A percentile compares a stretch with the other conserved stretches of the same genome.
These are phyloP conservation scores for Emericellopsis atlantica DNA, from an alignment of 2,329 filamentous ascomycete genomes.

Conservation along the genomic window DNA sequence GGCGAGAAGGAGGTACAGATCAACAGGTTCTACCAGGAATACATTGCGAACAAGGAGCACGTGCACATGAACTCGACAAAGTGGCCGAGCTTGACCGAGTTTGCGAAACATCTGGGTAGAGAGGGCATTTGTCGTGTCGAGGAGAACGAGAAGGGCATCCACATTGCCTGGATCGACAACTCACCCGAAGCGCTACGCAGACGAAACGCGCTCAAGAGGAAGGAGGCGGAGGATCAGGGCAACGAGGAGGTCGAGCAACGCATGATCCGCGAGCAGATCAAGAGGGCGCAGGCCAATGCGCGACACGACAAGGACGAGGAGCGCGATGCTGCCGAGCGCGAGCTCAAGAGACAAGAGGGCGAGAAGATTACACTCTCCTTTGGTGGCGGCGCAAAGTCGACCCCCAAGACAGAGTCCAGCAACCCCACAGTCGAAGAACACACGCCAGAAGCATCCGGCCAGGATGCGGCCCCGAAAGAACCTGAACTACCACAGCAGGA, in stretches of 20 bases:
- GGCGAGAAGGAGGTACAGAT: conserved; percentile 82
- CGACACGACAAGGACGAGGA: conserved; percentile 27
- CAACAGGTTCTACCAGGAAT: conserved; percentile 92
- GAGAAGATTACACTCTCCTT: conserved; percentile 66
- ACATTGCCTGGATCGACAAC: conserved; percentile 85
- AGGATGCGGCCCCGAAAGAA: neutral
- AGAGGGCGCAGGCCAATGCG: conserved; percentile 48
- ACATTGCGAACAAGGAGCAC: conserved; percentile 79
- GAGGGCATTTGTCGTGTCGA: conserved; percentile 86
- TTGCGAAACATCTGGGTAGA: conserved; percentile 72
- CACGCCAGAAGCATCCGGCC: conserved; percentile 3
- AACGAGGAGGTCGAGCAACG: conserved; percentile 83
- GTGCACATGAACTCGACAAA: conserved; percentile 89
- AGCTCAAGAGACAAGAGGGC: conserved; percentile 51
- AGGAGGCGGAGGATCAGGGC: conserved; percentile 77
- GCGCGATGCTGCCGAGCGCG: conserved; percentile 20
- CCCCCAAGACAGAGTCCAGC: conserved; percentile 4
- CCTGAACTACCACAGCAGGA: neutral
- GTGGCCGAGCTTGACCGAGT: conserved; percentile 81
- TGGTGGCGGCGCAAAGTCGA: conserved; percentile 27
- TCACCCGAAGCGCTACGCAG: conserved; percentile 72
- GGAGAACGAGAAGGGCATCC: conserved; percentile 74
- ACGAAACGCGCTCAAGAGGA: conserved; percentile 68
- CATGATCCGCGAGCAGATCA: conserved; percentile 74
- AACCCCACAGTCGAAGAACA: conserved; percentile 1